Evolutionary conservation across 345 rosid genomes (phyloP).

Genomic region (Melaleuca quinquenervia): DNA sequence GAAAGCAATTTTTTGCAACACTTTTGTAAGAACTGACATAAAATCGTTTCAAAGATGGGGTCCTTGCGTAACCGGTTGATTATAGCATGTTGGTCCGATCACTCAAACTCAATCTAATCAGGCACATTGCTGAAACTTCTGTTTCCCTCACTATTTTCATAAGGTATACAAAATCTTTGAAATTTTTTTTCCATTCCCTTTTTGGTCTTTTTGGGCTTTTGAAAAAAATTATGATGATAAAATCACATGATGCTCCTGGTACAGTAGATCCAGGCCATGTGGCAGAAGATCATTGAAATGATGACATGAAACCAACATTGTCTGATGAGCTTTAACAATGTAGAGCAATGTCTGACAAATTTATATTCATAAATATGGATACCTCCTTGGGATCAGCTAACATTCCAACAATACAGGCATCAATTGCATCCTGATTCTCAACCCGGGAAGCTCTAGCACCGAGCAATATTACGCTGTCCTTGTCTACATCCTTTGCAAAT

Average conservation of each 20-base stretch:
- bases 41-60: neutral
- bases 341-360: neutral
- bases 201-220: neutral
- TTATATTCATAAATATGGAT: neutral
- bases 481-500: constrained; percentile 50
- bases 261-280: neutral
- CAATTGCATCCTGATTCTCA: constrained; percentile 78
- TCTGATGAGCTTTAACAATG: neutral
- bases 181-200: neutral
- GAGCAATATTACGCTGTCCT: constrained; percentile 39
- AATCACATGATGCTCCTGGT: neutral
- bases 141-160: neutral
- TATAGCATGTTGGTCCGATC: neutral
- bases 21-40: neutral
- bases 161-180: neutral
- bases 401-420: constrained; percentile 58
- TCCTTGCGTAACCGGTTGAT: neutral
- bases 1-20: neutral
- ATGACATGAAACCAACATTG: neutral
- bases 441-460: constrained; percentile 83
- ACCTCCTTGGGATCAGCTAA: constrained; percentile 50
- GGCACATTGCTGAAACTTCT: neutral
- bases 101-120: neutral
- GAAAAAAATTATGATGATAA: neutral
- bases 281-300: neutral